A percentile compares a stretch with the other conserved stretches of the same genome.
Conservation (phyloP, 2,329 filamentous ascomycete genomes). For the Helminthosporium solani region DNA sequence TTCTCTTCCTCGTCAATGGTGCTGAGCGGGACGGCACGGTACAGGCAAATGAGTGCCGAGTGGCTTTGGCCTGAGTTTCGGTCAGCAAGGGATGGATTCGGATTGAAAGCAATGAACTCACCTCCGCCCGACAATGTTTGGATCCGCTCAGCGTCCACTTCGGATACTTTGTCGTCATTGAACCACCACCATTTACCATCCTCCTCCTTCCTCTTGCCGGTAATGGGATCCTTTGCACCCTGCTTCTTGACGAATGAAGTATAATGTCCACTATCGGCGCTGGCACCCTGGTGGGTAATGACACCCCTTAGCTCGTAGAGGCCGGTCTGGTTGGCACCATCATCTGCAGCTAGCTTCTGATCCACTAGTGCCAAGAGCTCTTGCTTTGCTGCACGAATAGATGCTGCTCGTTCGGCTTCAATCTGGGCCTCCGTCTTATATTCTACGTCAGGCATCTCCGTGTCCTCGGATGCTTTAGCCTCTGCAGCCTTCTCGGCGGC, state of each 20-base stretch:
- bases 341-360: slow-evolving; percentile 71
- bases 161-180: slow-evolving; percentile 95
- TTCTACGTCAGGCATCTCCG: slow-evolving; percentile 68
- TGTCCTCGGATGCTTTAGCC: slow-evolving; percentile 52
- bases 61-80: slow-evolving; percentile 63
- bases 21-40: slow-evolving; percentile 71
- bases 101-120: slow-evolving; percentile 39
- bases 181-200: slow-evolving; percentile 99
- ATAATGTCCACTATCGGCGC: slow-evolving; percentile 96
- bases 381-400: slow-evolving; percentile 79
- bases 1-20: slow-evolving; percentile 51
- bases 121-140: slow-evolving; percentile 86
- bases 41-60: slow-evolving; percentile 77
- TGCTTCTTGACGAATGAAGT: slow-evolving; percentile 97
- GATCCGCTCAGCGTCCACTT: slow-evolving; percentile 89
- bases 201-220: slow-evolving; percentile 75
- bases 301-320: slow-evolving; percentile 93
- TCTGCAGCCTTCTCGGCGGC: slow-evolving; percentile 45
- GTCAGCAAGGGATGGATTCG: slow-evolving; percentile 16
- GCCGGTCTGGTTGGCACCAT: slow-evolving; percentile 87
- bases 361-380: slow-evolving; percentile 79
- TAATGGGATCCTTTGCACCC: slow-evolving; percentile 68
- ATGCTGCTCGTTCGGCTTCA: slow-evolving; percentile 77
- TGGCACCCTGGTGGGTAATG: slow-evolving; percentile 94
- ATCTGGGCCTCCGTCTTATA: slow-evolving; percentile 95